Conservation (phyloP, 352 stramenopile species). For the Phytophthora pseudosyringae region DNA sequence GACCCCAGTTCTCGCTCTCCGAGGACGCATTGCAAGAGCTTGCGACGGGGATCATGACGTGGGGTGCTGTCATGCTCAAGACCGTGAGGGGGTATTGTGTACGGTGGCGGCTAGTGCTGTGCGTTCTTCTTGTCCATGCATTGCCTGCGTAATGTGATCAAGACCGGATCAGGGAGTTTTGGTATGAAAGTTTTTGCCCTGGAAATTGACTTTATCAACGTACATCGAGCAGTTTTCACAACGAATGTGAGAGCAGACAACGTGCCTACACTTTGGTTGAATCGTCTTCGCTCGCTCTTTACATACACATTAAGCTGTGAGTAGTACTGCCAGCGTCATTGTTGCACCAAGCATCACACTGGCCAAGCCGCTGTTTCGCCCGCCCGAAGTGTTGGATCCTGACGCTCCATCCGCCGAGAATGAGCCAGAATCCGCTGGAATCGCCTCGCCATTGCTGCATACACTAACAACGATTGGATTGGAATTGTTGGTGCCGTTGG, state of each 20-base stretch:
- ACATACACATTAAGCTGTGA: background rate
- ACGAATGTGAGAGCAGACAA: background rate
- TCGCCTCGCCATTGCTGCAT: constrained; percentile 5
- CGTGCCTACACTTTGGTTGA: too few species aligned
- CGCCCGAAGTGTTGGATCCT: background rate
- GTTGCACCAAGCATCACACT: background rate
- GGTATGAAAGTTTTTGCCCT: too few species aligned
- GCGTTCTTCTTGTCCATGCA: background rate
- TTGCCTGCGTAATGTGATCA: too few species aligned
- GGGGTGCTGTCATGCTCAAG: constrained; percentile 23
- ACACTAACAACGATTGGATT: background rate
- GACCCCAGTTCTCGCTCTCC: constrained; percentile 17
- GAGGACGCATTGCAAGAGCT: constrained; percentile 23
- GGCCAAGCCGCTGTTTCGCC: background rate
- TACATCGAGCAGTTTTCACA: too few species aligned
- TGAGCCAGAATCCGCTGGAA: constrained; percentile 1
- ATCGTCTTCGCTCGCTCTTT: background rate
- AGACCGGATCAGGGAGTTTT: too few species aligned
- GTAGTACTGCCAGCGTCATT: background rate
- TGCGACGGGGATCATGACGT: constrained; percentile 19
- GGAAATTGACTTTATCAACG: background rate
- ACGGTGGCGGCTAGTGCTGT: background rate
- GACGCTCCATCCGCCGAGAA: background rate
- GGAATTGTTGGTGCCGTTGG: constrained; percentile 1
- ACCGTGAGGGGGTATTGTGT: constrained; percentile 23